phyloP scores from a whole-genome alignment of 768 basidiomycete species.

The Pisolithus sp. region DNA sequence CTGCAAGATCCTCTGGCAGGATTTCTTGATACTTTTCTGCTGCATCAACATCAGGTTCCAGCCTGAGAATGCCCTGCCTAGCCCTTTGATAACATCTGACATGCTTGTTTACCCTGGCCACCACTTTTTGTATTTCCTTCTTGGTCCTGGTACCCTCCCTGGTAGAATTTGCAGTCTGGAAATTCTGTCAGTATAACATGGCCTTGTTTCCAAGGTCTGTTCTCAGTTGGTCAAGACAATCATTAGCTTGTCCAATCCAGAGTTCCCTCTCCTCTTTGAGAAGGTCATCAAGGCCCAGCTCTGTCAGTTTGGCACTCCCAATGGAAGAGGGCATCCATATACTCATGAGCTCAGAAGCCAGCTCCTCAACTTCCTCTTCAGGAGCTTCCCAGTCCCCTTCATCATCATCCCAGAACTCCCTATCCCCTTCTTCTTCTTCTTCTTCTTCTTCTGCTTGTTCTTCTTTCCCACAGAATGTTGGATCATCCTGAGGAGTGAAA shows the following conservation, averaged over 20 bases:
- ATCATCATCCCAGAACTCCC: neutral
- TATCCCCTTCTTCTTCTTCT: neutral
- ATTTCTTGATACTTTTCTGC: neutral
- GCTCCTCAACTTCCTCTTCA: neutral
- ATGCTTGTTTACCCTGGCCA: neutral
- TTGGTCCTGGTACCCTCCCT: slow-evolving; percentile 1
- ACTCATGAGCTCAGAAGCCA: neutral
- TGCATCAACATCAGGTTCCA: neutral
- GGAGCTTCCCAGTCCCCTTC: neutral
- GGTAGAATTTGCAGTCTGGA: neutral
- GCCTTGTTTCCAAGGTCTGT: slow-evolving; percentile 2
- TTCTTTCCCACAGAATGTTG: neutral
- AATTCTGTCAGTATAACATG: slow-evolving; percentile 1
- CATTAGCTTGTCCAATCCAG: slow-evolving; percentile 3
- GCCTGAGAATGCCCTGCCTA: neutral
- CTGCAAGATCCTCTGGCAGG: neutral
- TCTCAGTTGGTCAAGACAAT: neutral
- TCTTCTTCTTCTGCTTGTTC: too few species aligned
- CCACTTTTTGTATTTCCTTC: neutral
- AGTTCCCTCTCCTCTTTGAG: slow-evolving; percentile 1
- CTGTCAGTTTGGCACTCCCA: neutral
- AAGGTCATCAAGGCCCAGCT: neutral
- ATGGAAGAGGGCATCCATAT: slow-evolving; percentile 4
- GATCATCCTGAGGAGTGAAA: neutral
- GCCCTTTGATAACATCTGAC: neutral